Conservation (phyloP, 352 stramenopile species). For the Pythium insidiosum region DNA sequence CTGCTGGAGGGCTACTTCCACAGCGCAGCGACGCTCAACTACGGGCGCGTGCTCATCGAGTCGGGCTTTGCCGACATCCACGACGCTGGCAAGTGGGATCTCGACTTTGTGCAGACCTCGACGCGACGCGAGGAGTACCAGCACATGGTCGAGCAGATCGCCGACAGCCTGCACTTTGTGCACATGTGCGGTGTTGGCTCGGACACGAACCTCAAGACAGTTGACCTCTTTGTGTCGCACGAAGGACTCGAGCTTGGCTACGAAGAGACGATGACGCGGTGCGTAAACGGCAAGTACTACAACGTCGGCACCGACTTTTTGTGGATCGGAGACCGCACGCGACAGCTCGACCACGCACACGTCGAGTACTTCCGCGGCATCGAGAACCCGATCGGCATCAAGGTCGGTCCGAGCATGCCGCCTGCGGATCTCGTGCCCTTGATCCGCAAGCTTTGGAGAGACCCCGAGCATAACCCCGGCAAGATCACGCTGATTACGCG, state of each 20-base stretch:
- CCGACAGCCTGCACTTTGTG: slow-evolving; percentile 96
- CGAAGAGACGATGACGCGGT: slow-evolving; percentile 95
- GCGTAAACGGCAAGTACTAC: slow-evolving; percentile 94
- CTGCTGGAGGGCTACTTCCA: slow-evolving; percentile 98
- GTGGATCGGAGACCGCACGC: slow-evolving; percentile 98
- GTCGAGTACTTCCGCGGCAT: slow-evolving; percentile 98
- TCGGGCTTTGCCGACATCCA: slow-evolving; percentile 97
- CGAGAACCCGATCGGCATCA: slow-evolving; percentile 98
- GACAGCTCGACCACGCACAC: slow-evolving; percentile 96
- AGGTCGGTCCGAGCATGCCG: slow-evolving; percentile 95
- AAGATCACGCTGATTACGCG: slow-evolving; percentile 98
- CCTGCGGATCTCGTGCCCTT: slow-evolving; percentile 93
- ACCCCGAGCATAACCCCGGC: slow-evolving; percentile 88
- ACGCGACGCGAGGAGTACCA: slow-evolving; percentile 91
- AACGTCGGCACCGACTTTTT: slow-evolving; percentile 98
- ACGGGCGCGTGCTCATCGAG: slow-evolving; percentile 91
- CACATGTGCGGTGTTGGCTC: slow-evolving; percentile 93
- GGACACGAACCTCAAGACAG: slow-evolving; percentile 88
- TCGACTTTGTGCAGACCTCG: slow-evolving; percentile 97
- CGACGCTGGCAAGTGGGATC: slow-evolving; percentile 95
- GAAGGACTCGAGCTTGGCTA: slow-evolving; percentile 97
- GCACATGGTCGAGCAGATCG: slow-evolving; percentile 95
- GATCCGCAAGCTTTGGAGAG: slow-evolving; percentile 94
- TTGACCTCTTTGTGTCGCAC: slow-evolving; percentile 97
- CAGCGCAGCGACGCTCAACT: slow-evolving; percentile 96